A percentile compares a stretch with the other conserved stretches of the same genome.
These are phyloP conservation scores for Peronospora belbahrii DNA, from an alignment of 352 stramenopile genomes.

Conservation along the genomic window DNA sequence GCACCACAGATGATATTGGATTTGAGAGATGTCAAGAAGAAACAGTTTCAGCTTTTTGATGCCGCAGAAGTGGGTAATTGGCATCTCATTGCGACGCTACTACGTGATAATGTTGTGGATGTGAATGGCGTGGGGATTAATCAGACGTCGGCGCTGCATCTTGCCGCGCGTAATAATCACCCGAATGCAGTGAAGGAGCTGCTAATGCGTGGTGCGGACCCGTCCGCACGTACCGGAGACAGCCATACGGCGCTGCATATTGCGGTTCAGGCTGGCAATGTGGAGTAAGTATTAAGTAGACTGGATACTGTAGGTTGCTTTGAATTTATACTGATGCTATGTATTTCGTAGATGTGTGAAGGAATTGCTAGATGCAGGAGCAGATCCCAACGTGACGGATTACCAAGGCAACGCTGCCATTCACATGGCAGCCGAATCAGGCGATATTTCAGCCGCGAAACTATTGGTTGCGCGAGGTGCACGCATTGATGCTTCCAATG, in stretches of 20 bases:
- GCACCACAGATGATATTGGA: constrained; percentile 80
- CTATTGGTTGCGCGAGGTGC: constrained; percentile 64
- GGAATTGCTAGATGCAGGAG: constrained; percentile 58
- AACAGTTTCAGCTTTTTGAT: constrained; percentile 85
- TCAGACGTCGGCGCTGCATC: constrained; percentile 73
- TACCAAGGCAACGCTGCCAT: constrained; percentile 80
- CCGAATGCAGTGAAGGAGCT: constrained; percentile 69
- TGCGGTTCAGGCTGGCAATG: constrained; percentile 59
- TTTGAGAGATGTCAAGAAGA: constrained; percentile 81
- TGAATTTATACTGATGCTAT: constrained; percentile 10
- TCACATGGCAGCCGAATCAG: constrained; percentile 69
- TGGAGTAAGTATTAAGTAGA: constrained; percentile 33
- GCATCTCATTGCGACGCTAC: constrained; percentile 69
- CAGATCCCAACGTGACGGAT: constrained; percentile 73
- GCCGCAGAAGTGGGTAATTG: constrained; percentile 77
- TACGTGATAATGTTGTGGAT: constrained; percentile 80
- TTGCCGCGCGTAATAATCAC: constrained; percentile 72
- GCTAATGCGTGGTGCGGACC: constrained; percentile 56
- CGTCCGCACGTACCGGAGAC: constrained; percentile 59
- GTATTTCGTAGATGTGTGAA: constrained; percentile 46
- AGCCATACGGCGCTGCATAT: constrained; percentile 79
- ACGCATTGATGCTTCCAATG: constrained; percentile 67
- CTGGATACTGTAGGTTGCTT: background rate
- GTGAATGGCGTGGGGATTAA: constrained; percentile 85
- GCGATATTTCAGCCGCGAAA: constrained; percentile 75